phyloP scores from a whole-genome alignment of 768 basidiomycete species.

The Russula sp. region DNA sequence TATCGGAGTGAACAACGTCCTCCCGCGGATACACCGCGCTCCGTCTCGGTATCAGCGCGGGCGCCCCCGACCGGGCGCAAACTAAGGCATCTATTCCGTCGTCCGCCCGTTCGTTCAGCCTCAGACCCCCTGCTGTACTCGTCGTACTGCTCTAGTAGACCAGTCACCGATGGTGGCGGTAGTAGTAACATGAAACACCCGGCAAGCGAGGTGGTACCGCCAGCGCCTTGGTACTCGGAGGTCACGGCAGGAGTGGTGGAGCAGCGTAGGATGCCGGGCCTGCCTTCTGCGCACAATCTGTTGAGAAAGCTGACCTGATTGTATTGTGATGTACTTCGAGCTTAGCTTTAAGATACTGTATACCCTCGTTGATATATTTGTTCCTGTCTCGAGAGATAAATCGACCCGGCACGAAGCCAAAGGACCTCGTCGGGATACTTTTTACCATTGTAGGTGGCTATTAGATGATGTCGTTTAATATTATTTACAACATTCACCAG shows the following conservation, averaged over 20 bases:
- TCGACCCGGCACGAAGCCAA: too few relatives aligned
- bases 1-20: neutral
- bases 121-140: slow-evolving; percentile 24
- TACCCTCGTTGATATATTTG: neutral
- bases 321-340: neutral
- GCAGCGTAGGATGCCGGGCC: slow-evolving; percentile 20
- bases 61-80: slow-evolving; percentile 5
- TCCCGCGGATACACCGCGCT: neutral
- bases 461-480: neutral
- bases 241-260: too few relatives aligned
- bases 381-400: neutral
- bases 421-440: too few relatives aligned
- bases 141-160: slow-evolving; percentile 5
- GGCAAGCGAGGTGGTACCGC: slow-evolving; percentile 22
- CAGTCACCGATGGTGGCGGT: neutral
- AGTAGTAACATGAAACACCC: slow-evolving; percentile 5
- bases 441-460: too few relatives aligned
- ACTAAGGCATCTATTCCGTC: slow-evolving; percentile 22
- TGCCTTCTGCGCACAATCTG: slow-evolving; percentile 21
- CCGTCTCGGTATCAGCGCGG: neutral
- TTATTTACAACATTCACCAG: too few relatives aligned
- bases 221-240: too few relatives aligned
- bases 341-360: neutral
- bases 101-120: slow-evolving; percentile 18
- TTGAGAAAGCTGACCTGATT: slow-evolving; percentile 20